Evolutionary conservation across 805 yeast genomes (phyloP), one percentile per base, ranked within the genome.

Genomic region (Suhomyces xylopsoci): DNA sequence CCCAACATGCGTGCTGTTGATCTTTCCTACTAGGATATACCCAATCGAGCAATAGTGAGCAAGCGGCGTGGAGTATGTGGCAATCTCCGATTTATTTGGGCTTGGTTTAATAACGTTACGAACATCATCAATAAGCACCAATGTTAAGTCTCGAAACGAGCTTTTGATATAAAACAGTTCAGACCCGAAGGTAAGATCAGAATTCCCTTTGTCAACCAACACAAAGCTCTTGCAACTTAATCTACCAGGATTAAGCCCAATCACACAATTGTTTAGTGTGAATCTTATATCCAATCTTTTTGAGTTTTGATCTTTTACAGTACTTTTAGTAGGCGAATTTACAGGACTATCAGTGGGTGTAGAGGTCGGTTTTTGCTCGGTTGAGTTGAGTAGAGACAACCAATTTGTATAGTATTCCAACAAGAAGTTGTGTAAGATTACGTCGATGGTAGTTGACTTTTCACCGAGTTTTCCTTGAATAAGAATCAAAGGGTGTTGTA

Each of bases 41-140:
- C 92, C 93, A 51, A 69, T 67, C 3, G 70, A 62, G 12, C 68
- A 62, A 53, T 76, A 74, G 52, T 72, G 71, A 0, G 78, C 62
- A 1, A 69, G 55, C 47, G 78, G 76, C 0, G 81, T 69, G 12
- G 49, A 42, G 40, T 57, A 60, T 2, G 52, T 38, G 7, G 56
- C 45, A 8, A 38, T 24, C 12, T 28, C 32, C 14, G 32, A 12
- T 28, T 12, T 19, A 25, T 22, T 22, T 20, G 15, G 14, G 5
- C 7, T 9, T 20, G 43, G 22, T 36, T 38, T 41, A 8, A 30
- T 30, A 7, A 30, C 41, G 7, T 36, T 34, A 8, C 42, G 52
- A 3, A 55, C 45, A 52, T 90, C 94, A 68, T 90, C 97, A 47
- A 88, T 82, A 32, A 90, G 64, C 9, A 85, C 66, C 3, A 87